Conservation (phyloP, 1,139 yeast genomes). For the Candida neerlandica region DNA sequence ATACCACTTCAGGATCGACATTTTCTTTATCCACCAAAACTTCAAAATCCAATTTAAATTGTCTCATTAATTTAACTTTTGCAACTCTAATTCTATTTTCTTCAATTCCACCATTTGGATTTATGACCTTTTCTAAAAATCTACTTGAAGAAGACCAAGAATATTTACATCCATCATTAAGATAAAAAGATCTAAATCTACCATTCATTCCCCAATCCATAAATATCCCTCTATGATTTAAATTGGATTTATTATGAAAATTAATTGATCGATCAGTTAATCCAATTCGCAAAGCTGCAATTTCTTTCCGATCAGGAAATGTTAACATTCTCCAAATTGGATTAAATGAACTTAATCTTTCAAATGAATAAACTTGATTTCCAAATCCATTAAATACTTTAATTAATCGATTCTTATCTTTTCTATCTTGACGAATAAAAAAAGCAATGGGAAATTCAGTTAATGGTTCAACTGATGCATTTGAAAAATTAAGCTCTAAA, state of each 20-base stretch:
- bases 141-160: constrained; percentile 57
- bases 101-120: constrained; percentile 58
- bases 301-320: constrained; percentile 47
- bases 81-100: constrained; percentile 57
- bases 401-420: constrained; percentile 44
- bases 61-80: constrained; percentile 57
- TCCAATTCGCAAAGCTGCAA: constrained; percentile 56
- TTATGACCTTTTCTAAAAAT: constrained; percentile 52
- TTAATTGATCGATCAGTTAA: constrained; percentile 47
- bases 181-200: constrained; percentile 42
- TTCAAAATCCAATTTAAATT: constrained; percentile 62
- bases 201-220: constrained; percentile 41
- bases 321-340: constrained; percentile 56
- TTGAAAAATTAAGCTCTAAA: constrained; percentile 36
- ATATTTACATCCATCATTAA: constrained; percentile 55
- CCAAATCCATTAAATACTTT: constrained; percentile 52
- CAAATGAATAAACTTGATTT: constrained; percentile 49
- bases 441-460: constrained; percentile 41
- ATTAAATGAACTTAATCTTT: constrained; percentile 49
- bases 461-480: constrained; percentile 42
- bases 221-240: constrained; percentile 46
- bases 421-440: constrained; percentile 52
- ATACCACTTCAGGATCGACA: constrained; percentile 51
- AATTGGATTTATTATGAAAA: constrained; percentile 49
- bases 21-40: constrained; percentile 49